Evolutionary conservation across 108 stramenopile species (phyloP).

Genomic region (Skeletonema tropicum): DNA sequence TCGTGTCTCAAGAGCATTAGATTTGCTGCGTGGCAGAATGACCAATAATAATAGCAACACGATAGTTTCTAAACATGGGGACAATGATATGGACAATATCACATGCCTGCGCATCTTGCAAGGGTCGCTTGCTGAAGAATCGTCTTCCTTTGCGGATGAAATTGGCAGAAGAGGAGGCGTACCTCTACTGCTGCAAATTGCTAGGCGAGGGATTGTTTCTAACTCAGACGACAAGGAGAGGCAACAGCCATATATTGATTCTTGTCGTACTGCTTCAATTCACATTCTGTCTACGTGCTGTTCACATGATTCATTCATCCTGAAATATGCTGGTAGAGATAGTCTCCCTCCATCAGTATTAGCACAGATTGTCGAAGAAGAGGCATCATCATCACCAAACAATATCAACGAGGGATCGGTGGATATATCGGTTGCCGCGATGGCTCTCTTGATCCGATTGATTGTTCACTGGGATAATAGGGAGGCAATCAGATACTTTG

Average conservation of each 20-base stretch:
- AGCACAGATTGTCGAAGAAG: conserved; percentile 49
- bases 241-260: background rate
- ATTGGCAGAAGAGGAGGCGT: conserved; percentile 72
- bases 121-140: conserved; percentile 64
- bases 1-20: conserved; percentile 49
- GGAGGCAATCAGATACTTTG: conserved; percentile 36
- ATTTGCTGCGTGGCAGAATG: conserved; percentile 13
- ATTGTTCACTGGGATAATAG: conserved; percentile 76
- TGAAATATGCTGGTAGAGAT: conserved; percentile 30
- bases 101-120: conserved; percentile 50
- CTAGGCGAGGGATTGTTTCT: conserved; percentile 27
- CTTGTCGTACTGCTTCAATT: conserved; percentile 41
- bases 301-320: conserved; percentile 42
- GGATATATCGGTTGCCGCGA: conserved; percentile 51
- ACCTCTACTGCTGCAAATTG: conserved; percentile 46
- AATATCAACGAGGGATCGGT: conserved; percentile 30
- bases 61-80: background rate
- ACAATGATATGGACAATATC: conserved; percentile 11
- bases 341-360: conserved; percentile 25
- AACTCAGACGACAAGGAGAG: background rate
- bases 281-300: conserved; percentile 49
- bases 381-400: conserved; percentile 41
- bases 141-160: conserved; percentile 64
- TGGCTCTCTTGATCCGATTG: conserved; percentile 70
- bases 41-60: background rate